Evolutionary conservation across 2,329 filamentous ascomycete species (phyloP).

Genomic region (Macrophomina pseudophaseolina): DNA sequence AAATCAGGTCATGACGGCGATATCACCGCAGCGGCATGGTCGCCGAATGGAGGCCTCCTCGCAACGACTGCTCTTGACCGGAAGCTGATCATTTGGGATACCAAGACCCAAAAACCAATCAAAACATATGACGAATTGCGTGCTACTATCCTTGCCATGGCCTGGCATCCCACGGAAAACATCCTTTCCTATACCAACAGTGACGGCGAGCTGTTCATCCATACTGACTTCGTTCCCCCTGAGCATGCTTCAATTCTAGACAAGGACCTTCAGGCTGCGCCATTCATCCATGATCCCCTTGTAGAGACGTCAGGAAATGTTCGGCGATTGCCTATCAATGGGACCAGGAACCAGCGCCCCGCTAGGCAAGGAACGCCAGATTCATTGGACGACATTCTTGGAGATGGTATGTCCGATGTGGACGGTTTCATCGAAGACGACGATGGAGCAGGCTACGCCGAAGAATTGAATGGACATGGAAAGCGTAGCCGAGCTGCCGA

Average conservation of each 20-base stretch:
- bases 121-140: conserved; percentile 73
- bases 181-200: conserved; percentile 89
- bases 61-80: conserved; percentile 65
- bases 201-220: conserved; percentile 92
- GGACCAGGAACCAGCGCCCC: conserved; percentile 57
- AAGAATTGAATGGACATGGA: conserved; percentile 64
- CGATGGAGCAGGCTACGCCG: conserved; percentile 86
- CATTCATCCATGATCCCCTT: conserved; percentile 82
- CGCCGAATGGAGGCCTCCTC: conserved; percentile 88
- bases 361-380: conserved; percentile 70
- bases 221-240: conserved; percentile 67
- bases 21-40: conserved; percentile 89
- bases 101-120: conserved; percentile 81
- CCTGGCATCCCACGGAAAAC: conserved; percentile 91
- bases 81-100: conserved; percentile 84
- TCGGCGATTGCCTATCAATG: conserved; percentile 57
- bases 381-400: conserved; percentile 83
- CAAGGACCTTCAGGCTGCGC: conserved; percentile 71
- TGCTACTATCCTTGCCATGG: conserved; percentile 80
- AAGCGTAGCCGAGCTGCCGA: conserved; percentile 63
- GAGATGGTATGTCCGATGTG: conserved; percentile 61
- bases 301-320: conserved; percentile 71
- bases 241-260: conserved; percentile 56
- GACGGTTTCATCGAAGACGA: conserved; percentile 94
- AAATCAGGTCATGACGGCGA: conserved; percentile 79